Conservation (phyloP, 2,329 filamentous ascomycete species). For the Xylariaceae sp. region DNA sequence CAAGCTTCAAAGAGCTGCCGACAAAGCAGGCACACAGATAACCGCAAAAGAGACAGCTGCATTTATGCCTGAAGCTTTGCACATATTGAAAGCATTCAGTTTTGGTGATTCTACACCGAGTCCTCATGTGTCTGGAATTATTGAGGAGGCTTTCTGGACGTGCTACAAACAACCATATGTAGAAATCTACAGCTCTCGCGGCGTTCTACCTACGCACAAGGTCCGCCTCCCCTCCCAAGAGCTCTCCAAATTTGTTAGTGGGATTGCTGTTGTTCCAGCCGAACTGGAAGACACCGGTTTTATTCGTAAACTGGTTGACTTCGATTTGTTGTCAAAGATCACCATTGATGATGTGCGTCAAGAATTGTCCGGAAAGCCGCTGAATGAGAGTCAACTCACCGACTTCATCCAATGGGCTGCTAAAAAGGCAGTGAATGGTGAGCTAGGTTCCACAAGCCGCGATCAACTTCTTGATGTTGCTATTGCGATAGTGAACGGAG, state of each 20-base stretch:
- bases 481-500: slow-evolving; percentile 63
- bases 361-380: slow-evolving; percentile 76
- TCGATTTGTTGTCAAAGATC: slow-evolving; percentile 81
- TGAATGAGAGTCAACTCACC: slow-evolving; percentile 72
- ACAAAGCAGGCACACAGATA: slow-evolving; percentile 47
- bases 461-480: slow-evolving; percentile 73
- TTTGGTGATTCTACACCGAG: slow-evolving; percentile 90
- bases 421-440: slow-evolving; percentile 64
- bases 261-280: slow-evolving; percentile 80
- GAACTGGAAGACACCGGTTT: slow-evolving; percentile 71
- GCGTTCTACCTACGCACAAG: slow-evolving; percentile 77
- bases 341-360: slow-evolving; percentile 81
- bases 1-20: slow-evolving; percentile 49
- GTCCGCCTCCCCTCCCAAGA: slow-evolving; percentile 72
- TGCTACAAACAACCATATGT: slow-evolving; percentile 78
- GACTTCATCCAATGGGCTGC: slow-evolving; percentile 84
- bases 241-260: slow-evolving; percentile 70
- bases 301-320: slow-evolving; percentile 74
- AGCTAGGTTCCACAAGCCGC: slow-evolving; percentile 67
- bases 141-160: slow-evolving; percentile 96
- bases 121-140: slow-evolving; percentile 73
- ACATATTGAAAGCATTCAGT: slow-evolving; percentile 82
- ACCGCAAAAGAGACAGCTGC: slow-evolving; percentile 60
- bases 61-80: slow-evolving; percentile 73
- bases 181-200: slow-evolving; percentile 82